These are phyloP conservation scores for Monosporozyma solicola DNA, from an alignment of 805 yeast species.

Conservation along the genomic window DNA sequence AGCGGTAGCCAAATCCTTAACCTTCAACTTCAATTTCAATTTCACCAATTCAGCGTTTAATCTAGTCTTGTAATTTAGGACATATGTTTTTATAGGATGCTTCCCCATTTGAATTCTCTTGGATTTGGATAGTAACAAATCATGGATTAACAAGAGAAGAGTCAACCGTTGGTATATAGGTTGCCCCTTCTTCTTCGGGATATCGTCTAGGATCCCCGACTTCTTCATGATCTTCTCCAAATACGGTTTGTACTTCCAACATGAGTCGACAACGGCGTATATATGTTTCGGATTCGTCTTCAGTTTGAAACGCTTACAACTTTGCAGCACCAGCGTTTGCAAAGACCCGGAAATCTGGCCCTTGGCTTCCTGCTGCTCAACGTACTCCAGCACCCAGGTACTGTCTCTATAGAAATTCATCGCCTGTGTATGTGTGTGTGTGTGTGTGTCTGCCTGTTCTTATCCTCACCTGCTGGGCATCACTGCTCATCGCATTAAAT, in stretches of 20 bases:
- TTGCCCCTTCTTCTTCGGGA: conserved; percentile 38
- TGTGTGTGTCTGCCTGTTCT: neutral
- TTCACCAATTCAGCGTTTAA: conserved; percentile 74
- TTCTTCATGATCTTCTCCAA: conserved; percentile 55
- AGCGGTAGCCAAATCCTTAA: conserved; percentile 44
- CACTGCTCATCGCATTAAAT: neutral
- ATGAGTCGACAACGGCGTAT: conserved; percentile 73
- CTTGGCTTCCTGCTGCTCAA: conserved; percentile 24
- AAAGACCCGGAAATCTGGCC: conserved; percentile 42
- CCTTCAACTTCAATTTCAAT: conserved; percentile 64
- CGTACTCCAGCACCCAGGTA: conserved; percentile 30
- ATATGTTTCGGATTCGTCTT: conserved; percentile 73
- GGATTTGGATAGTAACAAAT: conserved; percentile 60
- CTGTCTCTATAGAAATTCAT: conserved; percentile 35
- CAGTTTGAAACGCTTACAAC: conserved; percentile 38
- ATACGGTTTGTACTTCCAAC: conserved; percentile 61
- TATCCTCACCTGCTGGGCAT: neutral
- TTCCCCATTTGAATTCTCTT: conserved; percentile 87
- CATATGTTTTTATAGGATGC: conserved; percentile 73
- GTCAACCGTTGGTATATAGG: conserved; percentile 35
- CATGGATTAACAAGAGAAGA: conserved; percentile 61
- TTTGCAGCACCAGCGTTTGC: conserved; percentile 43
- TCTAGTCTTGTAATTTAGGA: conserved; percentile 70
- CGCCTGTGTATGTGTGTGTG: too few relatives aligned
- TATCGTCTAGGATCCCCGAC: conserved; percentile 49